Base-by-base conservation (phyloP, 2,329 filamentous ascomycete genomes). In the Macrophomina tecta region DNA sequence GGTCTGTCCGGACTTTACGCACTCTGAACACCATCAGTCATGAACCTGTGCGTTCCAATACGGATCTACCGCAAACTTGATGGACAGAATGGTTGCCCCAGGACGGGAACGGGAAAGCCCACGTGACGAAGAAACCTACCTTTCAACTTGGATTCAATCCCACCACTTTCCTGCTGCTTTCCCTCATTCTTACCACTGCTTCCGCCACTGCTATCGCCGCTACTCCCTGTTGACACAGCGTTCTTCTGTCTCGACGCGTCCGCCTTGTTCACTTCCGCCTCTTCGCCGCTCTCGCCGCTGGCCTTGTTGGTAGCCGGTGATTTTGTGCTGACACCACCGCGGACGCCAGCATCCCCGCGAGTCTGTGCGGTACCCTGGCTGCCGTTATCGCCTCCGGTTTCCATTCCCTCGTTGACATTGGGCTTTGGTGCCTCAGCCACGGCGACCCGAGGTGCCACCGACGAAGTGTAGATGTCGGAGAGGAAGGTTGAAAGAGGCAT, bases 61-160 rank as follows among this genome's bases (percentile, higher is more conserved):
- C 23, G 23, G 23, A 23, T 23, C 23, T 23, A 2, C 23, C 23
- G 23, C 23, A 23, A 23, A 23, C 23, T 2, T 23, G 23, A 23
- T 23, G 23, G 23, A 12, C 6, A 46, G 16, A 3, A 18, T 14
- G 40, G 2, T 23, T 23, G 14, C 38, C 4, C 42, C 42, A 45
- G 4, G 5, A 14, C 8, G 9, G 16, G 42, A 14, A 45, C 12
- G 42, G 16, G 16, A n/a, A 52, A 8, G 5, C 4, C 32, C 28
- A 28, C 3, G 11, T 28, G 12, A 52, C 3, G 4, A 30, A 42
- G 8, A 46, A 16, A 48, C 40, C 12, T 46, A 60, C 55, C 28
- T 16, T 45, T 60, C 16, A 60, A 48, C 40, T 60, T 60, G 3
- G 55, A 32, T 28, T 60, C 40, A n/a, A 46, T 46, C 16, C 55